Percentiles rank a stretch among this genome's conserved stretches.
phyloP scores from a whole-genome alignment of 257 asterid genomes.

The Knoxia roxburghii region DNA sequence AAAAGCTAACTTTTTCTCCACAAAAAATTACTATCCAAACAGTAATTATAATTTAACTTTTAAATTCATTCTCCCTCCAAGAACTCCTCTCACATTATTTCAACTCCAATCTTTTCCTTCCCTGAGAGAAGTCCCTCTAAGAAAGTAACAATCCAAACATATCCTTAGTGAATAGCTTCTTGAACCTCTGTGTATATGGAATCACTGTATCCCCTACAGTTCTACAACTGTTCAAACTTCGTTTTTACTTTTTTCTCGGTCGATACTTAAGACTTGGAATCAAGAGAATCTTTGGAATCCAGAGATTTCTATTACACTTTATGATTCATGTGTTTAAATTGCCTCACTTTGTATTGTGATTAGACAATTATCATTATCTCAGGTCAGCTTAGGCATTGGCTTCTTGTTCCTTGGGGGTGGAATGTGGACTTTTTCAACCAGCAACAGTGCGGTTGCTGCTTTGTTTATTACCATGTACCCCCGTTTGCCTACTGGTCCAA shows the following conservation, averaged over 20 bases:
- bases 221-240: background rate
- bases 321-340: background rate
- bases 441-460: constrained; percentile 85
- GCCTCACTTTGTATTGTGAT: background rate
- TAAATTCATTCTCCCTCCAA: no score
- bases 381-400: constrained; percentile 94
- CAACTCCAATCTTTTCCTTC: no score
- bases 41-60: no score
- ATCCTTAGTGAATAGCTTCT: background rate
- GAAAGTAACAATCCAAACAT: no score
- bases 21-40: no score
- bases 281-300: background rate
- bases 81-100: no score
- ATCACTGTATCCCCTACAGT: background rate
- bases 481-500: constrained; percentile 91
- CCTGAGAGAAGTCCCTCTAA: no score
- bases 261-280: background rate
- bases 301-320: background rate
- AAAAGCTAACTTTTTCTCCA: no score
- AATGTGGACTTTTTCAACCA: constrained; percentile 87
- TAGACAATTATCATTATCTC: constrained; percentile 2
- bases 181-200: background rate
- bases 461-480: constrained; percentile 87
- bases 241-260: background rate
- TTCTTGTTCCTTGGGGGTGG: constrained; percentile 98